Conservation (phyloP, 805 yeast genomes). For the Dipodascopsis uninucleata region DNA sequence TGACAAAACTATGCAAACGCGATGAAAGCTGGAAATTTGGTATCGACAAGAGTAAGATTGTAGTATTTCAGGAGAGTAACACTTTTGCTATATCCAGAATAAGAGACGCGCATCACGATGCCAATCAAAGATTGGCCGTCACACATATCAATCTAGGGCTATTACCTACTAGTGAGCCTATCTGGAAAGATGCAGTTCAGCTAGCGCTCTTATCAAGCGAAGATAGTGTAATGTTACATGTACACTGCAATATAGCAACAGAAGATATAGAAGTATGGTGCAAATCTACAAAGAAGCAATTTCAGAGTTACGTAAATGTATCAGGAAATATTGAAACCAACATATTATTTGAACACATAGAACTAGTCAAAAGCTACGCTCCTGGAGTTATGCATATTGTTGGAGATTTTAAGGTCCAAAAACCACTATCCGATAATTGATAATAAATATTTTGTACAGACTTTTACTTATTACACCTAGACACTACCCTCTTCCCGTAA, state of each 20-base stretch:
- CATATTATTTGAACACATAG: conserved; percentile 43
- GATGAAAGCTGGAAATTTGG: conserved; percentile 37
- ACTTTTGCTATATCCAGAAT: conserved; percentile 47
- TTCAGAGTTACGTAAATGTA: conserved; percentile 15
- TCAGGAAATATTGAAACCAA: not conserved
- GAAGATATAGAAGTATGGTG: conserved; percentile 41
- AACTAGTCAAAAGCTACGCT: conserved; percentile 77
- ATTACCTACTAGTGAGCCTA: conserved; percentile 62
- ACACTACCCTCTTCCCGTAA: too few relatives aligned
- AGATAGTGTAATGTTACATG: conserved; percentile 42
- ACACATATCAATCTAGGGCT: conserved; percentile 74
- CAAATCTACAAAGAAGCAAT: conserved; percentile 23
- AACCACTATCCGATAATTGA: too few relatives aligned
- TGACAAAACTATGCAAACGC: conserved; percentile 37
- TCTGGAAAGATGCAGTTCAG: conserved; percentile 52
- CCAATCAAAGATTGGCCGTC: conserved; percentile 32
- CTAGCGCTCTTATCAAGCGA: conserved; percentile 23
- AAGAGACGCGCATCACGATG: conserved; percentile 2
- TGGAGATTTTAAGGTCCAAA: conserved; percentile 45
- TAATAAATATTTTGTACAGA: too few relatives aligned
- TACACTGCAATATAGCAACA: conserved; percentile 69
- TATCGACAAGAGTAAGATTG: conserved; percentile 36
- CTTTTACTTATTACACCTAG: too few relatives aligned
- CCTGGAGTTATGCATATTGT: conserved; percentile 84
- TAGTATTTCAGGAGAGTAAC: conserved; percentile 64